Evolutionary conservation across 768 basidiomycete genomes (phyloP).

Genomic region (Lyophyllum shimeji): DNA sequence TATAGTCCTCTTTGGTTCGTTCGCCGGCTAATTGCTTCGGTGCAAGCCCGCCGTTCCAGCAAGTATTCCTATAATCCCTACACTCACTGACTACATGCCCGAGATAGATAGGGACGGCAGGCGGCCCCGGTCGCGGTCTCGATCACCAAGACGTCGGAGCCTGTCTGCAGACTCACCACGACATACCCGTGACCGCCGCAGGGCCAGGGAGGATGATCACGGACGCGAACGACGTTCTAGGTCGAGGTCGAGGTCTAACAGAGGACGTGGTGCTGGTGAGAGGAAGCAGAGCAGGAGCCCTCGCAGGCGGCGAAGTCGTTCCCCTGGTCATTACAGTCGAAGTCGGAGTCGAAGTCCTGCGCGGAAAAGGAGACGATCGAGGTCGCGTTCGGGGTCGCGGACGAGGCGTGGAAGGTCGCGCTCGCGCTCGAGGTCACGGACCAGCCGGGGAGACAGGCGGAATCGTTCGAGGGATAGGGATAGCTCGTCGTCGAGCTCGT

Average conservation of each 20-base stretch:
- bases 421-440: constrained; percentile 24
- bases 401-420: constrained; percentile 31
- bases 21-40: no score
- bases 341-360: constrained; percentile 32
- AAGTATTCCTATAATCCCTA: no score
- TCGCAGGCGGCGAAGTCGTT: constrained; percentile 22
- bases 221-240: not conserved
- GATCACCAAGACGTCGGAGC: not conserved
- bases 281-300: constrained; percentile 7
- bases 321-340: constrained; percentile 18
- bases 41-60: not conserved
- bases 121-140: constrained; percentile 2
- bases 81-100: not conserved
- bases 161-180: constrained; percentile 8
- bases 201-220: not conserved
- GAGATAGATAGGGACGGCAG: constrained; percentile 3
- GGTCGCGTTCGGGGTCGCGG: constrained; percentile 34
- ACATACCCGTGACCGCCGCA: not conserved
- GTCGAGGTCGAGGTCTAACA: not conserved
- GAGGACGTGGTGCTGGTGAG: not conserved
- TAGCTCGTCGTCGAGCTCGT: constrained; percentile 42
- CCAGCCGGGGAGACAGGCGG: constrained; percentile 8
- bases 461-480: constrained; percentile 15
- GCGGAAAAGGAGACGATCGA: constrained; percentile 29
- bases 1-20: not conserved